These are phyloP conservation scores for Phoma sp. DNA, from an alignment of 2,329 filamentous ascomycete genomes.

Conservation along the genomic window DNA sequence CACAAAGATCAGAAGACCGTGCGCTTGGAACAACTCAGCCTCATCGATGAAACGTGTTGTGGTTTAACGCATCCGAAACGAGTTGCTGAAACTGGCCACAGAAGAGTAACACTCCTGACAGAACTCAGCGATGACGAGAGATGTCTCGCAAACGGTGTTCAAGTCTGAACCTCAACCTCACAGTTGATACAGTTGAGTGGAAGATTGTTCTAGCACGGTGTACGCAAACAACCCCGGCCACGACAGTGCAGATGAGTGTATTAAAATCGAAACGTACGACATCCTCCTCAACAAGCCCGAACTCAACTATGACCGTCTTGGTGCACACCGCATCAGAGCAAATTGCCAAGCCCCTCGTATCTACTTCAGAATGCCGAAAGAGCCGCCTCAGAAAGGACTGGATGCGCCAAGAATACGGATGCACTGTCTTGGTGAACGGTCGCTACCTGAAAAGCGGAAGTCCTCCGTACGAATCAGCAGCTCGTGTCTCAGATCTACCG, in stretches of 20 bases:
- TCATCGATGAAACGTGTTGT: slow-evolving; percentile 22
- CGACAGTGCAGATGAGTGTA: neutral
- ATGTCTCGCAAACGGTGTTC: no score
- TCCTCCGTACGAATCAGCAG: slow-evolving; percentile 1
- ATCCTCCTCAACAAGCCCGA: neutral
- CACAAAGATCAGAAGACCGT: slow-evolving; percentile 9
- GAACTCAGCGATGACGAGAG: neutral
- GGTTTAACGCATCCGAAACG: slow-evolving; percentile 16
- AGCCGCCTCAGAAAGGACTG: slow-evolving; percentile 3
- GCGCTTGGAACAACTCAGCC: slow-evolving; percentile 10
- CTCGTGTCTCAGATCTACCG: slow-evolving; percentile 11
- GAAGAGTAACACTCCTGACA: slow-evolving; percentile 3
- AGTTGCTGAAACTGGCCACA: slow-evolving; percentile 23
- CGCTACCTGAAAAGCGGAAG: slow-evolving; percentile 1
- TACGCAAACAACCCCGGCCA: neutral
- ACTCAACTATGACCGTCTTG: neutral
- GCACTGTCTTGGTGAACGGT: neutral
- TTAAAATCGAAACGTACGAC: neutral
- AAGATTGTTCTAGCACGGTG: neutral
- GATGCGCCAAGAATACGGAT: neutral
- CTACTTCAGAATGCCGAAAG: slow-evolving; percentile 7
- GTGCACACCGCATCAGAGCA: slow-evolving; percentile 9
- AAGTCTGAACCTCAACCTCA: neutral
- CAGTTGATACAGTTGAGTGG: neutral
- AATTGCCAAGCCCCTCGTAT: slow-evolving; percentile 10